Conservation (phyloP, 78 protist species). For the Dictyostelium firmibasis region DNA sequence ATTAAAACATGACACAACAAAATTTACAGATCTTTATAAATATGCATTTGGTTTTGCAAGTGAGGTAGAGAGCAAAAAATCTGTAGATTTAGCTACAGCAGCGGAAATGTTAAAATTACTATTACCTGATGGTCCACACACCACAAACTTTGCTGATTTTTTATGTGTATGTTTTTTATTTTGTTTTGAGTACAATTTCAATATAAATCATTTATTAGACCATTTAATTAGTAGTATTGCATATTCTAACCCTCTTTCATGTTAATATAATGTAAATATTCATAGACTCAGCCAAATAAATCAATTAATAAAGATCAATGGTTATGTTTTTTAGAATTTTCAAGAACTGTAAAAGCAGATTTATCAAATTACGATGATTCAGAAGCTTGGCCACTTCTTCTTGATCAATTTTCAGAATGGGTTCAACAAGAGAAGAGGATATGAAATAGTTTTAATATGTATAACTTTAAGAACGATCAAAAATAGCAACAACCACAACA, state of each 20-base stretch:
- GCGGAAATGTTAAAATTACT: conserved; percentile 50
- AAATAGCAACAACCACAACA: no score
- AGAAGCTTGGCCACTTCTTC: conserved; percentile 62
- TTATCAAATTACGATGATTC: conserved; percentile 53
- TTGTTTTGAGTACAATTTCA: neutral
- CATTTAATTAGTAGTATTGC: no score
- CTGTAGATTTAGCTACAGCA: conserved; percentile 31
- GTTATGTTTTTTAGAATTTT: conserved; percentile 73
- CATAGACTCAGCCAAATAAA: conserved; percentile 19
- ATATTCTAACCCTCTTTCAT: neutral
- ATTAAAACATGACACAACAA: conserved; percentile 4
- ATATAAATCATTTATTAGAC: no score
- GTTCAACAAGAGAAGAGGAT: neutral
- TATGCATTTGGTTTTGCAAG: conserved; percentile 56
- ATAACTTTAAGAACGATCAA: neutral
- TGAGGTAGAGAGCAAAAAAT: conserved; percentile 50
- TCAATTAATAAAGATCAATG: conserved; percentile 59
- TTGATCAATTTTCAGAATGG: conserved; percentile 38
- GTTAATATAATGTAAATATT: neutral
- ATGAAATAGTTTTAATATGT: neutral
- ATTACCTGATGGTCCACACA: conserved; percentile 61
- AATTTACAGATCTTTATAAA: conserved; percentile 63
- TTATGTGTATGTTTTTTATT: neutral
- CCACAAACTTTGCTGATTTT: conserved; percentile 15
- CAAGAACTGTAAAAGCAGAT: conserved; percentile 70